These are phyloP conservation scores for Coemansia sp. DNA, from an alignment of 192 early-diverging fungal genomes.

Conservation along the genomic window DNA sequence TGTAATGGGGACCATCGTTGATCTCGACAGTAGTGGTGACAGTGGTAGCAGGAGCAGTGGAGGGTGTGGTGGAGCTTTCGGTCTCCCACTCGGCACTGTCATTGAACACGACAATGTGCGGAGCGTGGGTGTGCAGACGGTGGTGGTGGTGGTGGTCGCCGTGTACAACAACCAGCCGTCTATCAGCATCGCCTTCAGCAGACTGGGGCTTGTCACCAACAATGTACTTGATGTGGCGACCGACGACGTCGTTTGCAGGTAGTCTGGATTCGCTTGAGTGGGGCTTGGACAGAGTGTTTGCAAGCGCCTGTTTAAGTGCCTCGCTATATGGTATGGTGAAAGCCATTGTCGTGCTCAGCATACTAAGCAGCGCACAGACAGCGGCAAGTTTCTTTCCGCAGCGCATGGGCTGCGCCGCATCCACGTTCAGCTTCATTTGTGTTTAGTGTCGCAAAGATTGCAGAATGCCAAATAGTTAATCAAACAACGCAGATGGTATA, in stretches of 20 bases:
- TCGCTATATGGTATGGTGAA: background rate
- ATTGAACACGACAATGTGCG: background rate
- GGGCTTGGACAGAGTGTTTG: background rate
- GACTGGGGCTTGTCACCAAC: background rate
- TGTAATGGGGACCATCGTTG: background rate
- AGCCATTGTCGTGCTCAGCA: background rate
- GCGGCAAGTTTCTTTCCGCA: background rate
- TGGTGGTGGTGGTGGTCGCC: background rate
- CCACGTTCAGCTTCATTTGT: background rate
- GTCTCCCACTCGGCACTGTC: too few species aligned
- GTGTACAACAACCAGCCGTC: background rate
- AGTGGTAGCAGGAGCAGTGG: background rate
- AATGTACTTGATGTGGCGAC: background rate
- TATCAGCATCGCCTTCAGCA: background rate
- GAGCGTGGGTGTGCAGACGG: background rate
- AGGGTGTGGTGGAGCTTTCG: too few species aligned
- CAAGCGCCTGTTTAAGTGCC: background rate
- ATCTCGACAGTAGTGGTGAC: background rate
- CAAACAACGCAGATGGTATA: too few species aligned
- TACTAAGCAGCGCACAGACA: slow-evolving; percentile 3
- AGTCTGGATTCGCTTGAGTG: background rate
- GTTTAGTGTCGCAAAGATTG: too few species aligned
- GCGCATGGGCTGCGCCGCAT: background rate
- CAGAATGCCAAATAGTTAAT: too few species aligned
- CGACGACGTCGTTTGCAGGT: background rate